These are phyloP conservation scores for Myriosclerotinia curreyana DNA, from an alignment of 2,329 filamentous ascomycete species.

Conservation along the genomic window DNA sequence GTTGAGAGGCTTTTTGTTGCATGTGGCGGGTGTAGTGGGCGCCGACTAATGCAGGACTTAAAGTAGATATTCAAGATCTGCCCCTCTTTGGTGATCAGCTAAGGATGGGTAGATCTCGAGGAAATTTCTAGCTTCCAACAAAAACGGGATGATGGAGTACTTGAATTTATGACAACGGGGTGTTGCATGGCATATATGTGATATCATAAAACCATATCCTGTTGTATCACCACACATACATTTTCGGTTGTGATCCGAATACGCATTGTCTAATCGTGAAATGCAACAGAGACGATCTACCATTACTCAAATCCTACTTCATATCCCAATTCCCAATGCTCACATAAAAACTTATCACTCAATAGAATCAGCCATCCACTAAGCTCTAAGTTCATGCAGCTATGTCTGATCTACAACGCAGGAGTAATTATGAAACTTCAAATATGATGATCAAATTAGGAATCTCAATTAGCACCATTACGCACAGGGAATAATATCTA, in stretches of 20 bases:
- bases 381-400: not conserved
- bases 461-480: not conserved
- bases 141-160: not conserved
- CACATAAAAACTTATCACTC: not conserved
- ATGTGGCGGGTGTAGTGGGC: not conserved
- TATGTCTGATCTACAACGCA: not conserved
- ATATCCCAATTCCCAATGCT: not conserved
- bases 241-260: not conserved
- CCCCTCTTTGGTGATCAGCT: not conserved
- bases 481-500: not conserved
- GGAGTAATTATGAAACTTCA: not conserved
- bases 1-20: not conserved
- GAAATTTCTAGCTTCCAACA: not conserved
- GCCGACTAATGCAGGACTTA: not conserved
- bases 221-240: not conserved
- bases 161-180: constrained; percentile 1
- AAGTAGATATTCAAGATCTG: not conserved
- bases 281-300: not conserved
- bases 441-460: not conserved
- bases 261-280: not conserved
- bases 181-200: not conserved
- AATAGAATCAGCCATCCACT: not conserved
- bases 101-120: not conserved
- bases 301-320: not conserved
- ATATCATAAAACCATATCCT: not conserved